Base-by-base conservation (phyloP, 176 grass and related monocot genomes). In the Guadua angustifolia region DNA sequence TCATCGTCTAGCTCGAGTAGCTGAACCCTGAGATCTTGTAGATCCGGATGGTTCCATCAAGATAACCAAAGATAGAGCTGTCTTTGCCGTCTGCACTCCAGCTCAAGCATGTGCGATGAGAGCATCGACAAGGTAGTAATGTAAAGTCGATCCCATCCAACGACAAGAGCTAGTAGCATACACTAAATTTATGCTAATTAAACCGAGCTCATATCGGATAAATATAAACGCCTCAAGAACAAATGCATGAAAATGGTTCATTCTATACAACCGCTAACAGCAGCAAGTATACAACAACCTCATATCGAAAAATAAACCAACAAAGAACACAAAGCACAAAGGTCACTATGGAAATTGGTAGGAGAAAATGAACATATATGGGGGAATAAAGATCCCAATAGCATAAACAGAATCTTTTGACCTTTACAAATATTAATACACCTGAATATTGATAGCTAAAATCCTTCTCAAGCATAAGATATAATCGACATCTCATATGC, bases 1-100 rank as follows among this genome's bases (percentile, higher is more conserved):
- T 46, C 66, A 18, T 43, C 43, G 84, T 85, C 82, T 94, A 91
- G 77, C 71, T 74, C 13, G 82, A 87, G 81, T 94, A 94, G 78
- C 80, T 79, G 51, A 77, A 91, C 11, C 87, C 87, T 14, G 81
- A 89, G 62, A 97, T 87, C 69, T 93, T 90, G 17, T 79, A 97
- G 77, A 94, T 82, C 82, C 94, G 51, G 60, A 97, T 97, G 51
- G 87, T 84, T 66, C 94, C 94, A 86, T 97, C 94, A 26, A 91
- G 91, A 44, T 97, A 97, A 55, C 94, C 94, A n/a, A n/a, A 21
- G 94, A 9, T 91, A 97, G 33, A 97, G 87, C 2, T 97, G 87
- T n/a, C n/a, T n/a, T 86, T 97, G 64, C 91, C 94, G 71, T 97
- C 94, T 24, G 90, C 85, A 45, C 89, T 97, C 94, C 94, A 97